Percentiles rank a stretch among this genome's conserved stretches.
Evolutionary conservation across 768 basidiomycete genomes (phyloP).

Genomic region (Lactarius pseudohatsudake): DNA sequence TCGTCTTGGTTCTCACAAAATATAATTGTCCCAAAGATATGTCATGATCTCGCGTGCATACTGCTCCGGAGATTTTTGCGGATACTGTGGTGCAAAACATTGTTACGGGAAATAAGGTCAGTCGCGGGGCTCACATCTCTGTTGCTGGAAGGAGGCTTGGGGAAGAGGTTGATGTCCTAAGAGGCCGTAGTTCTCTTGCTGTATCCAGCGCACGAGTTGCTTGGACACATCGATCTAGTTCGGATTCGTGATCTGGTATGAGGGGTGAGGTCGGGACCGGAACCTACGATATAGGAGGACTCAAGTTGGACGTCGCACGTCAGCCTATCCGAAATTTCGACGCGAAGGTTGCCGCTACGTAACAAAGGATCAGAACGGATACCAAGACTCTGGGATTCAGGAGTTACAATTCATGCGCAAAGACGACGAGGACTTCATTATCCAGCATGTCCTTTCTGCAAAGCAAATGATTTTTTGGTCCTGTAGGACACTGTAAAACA

Average conservation of each 20-base stretch:
- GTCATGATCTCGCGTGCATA: constrained; percentile 60
- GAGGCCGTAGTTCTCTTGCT: constrained; percentile 61
- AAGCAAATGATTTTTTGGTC: background rate
- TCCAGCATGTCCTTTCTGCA: constrained; percentile 74
- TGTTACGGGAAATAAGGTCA: background rate
- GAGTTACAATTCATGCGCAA: constrained; percentile 89
- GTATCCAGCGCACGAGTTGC: constrained; percentile 76
- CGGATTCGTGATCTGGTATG: background rate
- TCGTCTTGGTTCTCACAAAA: constrained; percentile 57
- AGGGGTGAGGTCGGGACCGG: background rate
- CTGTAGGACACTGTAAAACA: background rate
- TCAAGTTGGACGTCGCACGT: constrained; percentile 76
- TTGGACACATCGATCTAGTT: constrained; percentile 82
- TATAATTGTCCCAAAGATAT: constrained; percentile 96
- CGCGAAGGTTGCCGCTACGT: constrained; percentile 80
- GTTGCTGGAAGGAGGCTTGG: constrained; percentile 38
- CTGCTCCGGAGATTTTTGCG: constrained; percentile 32
- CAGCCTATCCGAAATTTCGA: constrained; percentile 73
- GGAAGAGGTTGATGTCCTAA: constrained; percentile 88
- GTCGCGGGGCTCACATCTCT: constrained; percentile 25
- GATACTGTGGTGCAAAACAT: constrained; percentile 19
- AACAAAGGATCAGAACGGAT: constrained; percentile 7
- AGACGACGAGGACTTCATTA: constrained; percentile 75
- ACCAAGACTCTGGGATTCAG: background rate
- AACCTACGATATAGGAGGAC: constrained; percentile 76